phyloP scores from a whole-genome alignment of 2,329 filamentous ascomycete genomes.

The Arachnopeziza araneosa region DNA sequence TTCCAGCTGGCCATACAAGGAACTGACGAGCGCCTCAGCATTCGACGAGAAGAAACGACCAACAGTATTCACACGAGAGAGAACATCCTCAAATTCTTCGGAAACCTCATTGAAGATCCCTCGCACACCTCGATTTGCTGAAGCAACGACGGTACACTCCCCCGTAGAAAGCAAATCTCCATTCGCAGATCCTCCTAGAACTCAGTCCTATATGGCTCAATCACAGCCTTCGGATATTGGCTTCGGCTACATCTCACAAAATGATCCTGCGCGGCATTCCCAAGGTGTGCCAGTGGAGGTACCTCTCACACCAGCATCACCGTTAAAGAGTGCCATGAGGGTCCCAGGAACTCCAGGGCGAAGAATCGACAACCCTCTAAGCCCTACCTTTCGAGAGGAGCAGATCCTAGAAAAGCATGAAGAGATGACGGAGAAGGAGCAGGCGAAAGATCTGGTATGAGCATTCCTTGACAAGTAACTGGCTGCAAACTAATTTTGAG shows the following conservation, averaged over 20 bases:
- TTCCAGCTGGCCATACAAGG: constrained; percentile 13
- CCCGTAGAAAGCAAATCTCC: constrained; percentile 58
- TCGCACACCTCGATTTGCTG: constrained; percentile 72
- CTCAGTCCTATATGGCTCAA: constrained; percentile 46
- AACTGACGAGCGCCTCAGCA: constrained; percentile 18
- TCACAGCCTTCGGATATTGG: constrained; percentile 79
- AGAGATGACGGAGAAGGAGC: constrained; percentile 73
- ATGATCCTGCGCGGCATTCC: constrained; percentile 47
- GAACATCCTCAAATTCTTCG: constrained; percentile 40
- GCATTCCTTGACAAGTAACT: not conserved
- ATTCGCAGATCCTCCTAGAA: constrained; percentile 54
- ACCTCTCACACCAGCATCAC: constrained; percentile 66
- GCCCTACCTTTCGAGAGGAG: constrained; percentile 88
- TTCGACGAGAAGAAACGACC: constrained; percentile 25
- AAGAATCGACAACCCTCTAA: constrained; percentile 70
- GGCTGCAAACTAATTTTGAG: constrained; percentile 32
- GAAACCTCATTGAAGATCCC: constrained; percentile 51
- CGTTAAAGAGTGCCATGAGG: constrained; percentile 86
- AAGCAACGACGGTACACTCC: constrained; percentile 74
- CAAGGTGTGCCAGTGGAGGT: constrained; percentile 42
- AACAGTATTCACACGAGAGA: constrained; percentile 21
- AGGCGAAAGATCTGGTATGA: constrained; percentile 80
- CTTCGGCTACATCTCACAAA: constrained; percentile 78
- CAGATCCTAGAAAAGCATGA: constrained; percentile 82
- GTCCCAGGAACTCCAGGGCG: constrained; percentile 76